phyloP scores from a whole-genome alignment of 179 eudicot species.

The Beta macrorhiza region DNA sequence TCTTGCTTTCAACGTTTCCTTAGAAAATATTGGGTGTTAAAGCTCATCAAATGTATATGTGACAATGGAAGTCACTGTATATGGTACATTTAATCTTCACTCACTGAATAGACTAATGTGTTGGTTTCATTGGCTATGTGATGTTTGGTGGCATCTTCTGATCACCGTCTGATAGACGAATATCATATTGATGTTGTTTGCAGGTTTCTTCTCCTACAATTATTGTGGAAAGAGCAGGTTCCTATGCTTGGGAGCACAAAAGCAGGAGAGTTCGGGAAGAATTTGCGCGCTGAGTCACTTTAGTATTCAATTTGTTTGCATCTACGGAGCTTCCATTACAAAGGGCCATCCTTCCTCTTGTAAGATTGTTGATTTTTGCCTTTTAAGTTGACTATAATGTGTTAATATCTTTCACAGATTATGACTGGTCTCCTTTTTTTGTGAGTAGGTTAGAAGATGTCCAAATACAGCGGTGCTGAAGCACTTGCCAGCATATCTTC shows the following conservation, averaged over 20 bases:
- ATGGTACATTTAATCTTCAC: background rate
- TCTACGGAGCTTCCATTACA: conserved; percentile 95
- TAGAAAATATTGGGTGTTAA: too few relatives aligned
- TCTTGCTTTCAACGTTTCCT: too few relatives aligned
- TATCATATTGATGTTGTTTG: conserved; percentile 14
- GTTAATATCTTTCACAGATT: background rate
- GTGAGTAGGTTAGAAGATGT: conserved; percentile 50
- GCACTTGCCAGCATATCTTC: conserved; percentile 72
- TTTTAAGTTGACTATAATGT: background rate
- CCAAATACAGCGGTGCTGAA: conserved; percentile 87
- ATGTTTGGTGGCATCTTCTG: conserved; percentile 10
- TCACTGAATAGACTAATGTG: background rate
- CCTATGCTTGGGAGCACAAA: conserved; percentile 92
- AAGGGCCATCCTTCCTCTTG: conserved; percentile 94
- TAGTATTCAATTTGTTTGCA: conserved; percentile 87
- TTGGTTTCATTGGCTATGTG: background rate
- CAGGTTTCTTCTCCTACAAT: conserved; percentile 98
- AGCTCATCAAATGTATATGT: too few relatives aligned
- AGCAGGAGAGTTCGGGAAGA: conserved; percentile 99
- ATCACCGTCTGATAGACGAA: background rate
- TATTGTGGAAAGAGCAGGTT: conserved; percentile 94
- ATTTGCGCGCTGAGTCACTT: conserved; percentile 90
- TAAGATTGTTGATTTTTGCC: conserved; percentile 35
- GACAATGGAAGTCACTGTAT: too few relatives aligned
- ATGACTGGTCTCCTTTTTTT: background rate